Evolutionary conservation across 805 yeast species (phyloP).

Genomic region (Diddensiella caesifluorescens): DNA sequence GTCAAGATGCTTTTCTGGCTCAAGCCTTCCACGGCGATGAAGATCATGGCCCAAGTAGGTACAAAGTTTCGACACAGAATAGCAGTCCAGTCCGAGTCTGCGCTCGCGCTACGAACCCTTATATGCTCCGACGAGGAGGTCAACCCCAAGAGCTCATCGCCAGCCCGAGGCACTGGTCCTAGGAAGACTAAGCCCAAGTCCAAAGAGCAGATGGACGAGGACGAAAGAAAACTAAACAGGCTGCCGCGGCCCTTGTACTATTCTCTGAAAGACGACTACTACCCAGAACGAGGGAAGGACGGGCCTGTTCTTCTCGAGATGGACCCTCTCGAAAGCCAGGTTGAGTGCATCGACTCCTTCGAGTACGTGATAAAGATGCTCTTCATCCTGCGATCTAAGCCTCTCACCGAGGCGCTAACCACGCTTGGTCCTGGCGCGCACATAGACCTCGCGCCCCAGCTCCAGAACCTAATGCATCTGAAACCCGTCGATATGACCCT

Average conservation of each 20-base stretch:
- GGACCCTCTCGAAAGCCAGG: constrained; percentile 39
- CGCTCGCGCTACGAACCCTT: constrained; percentile 51
- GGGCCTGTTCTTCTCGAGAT: constrained; percentile 52
- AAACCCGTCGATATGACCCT: constrained; percentile 44
- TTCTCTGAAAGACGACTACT: constrained; percentile 10
- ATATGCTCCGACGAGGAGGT: constrained; percentile 40
- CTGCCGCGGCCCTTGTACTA: neutral
- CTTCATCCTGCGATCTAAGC: constrained; percentile 43
- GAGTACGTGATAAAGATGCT: constrained; percentile 64
- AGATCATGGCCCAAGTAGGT: constrained; percentile 54
- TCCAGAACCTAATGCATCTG: constrained; percentile 39
- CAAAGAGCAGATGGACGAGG: constrained; percentile 1
- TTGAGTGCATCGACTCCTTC: constrained; percentile 49
- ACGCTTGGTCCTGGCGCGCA: constrained; percentile 78
- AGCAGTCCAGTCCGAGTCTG: constrained; percentile 59
- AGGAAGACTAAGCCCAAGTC: constrained; percentile 3
- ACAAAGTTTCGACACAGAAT: constrained; percentile 53
- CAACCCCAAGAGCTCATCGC: constrained; percentile 7
- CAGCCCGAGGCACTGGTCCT: constrained; percentile 9
- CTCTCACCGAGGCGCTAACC: constrained; percentile 43
- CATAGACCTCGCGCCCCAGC: constrained; percentile 32
- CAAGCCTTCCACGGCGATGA: constrained; percentile 53
- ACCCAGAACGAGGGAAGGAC: constrained; percentile 10
- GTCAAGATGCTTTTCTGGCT: constrained; percentile 72
- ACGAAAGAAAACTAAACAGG: neutral